These are phyloP conservation scores for Trichoderma asperellum DNA, from an alignment of 2,329 filamentous ascomycete genomes.

Conservation along the genomic window DNA sequence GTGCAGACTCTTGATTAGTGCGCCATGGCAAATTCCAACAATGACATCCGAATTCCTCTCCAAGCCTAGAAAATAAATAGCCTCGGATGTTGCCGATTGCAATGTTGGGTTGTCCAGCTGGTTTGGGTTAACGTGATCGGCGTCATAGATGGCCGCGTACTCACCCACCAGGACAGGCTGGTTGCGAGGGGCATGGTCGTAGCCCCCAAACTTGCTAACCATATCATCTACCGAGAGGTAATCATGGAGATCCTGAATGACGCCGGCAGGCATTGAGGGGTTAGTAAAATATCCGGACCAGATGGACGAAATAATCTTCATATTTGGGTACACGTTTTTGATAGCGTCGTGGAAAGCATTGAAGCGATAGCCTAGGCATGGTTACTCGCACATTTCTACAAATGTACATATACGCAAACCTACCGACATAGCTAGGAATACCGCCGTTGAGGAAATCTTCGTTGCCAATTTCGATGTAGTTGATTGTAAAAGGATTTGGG, in stretches of 20 bases:
- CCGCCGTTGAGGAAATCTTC: not conserved
- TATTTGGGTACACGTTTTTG: not conserved
- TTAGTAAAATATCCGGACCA: not conserved
- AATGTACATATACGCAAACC: not conserved
- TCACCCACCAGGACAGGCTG: not conserved
- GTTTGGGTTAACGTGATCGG: not conserved
- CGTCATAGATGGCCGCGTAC: not conserved
- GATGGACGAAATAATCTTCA: not conserved
- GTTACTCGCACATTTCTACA: not conserved
- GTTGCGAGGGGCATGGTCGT: not conserved
- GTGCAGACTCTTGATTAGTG: not conserved
- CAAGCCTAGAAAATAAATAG: not conserved
- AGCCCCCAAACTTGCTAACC: not conserved
- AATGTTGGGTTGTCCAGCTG: not conserved
- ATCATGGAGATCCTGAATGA: not conserved
- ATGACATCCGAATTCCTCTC: not conserved
- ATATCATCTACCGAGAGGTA: not conserved
- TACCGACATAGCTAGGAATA: not conserved
- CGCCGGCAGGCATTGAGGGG: not conserved
- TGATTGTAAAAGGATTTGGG: not conserved
- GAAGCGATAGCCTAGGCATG: not conserved
- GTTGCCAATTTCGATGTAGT: not conserved
- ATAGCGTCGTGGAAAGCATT: not conserved
- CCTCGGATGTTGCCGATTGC: not conserved
- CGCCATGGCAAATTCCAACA: not conserved